These are phyloP conservation scores for Tuber umbilicatum DNA, from an alignment of 495 filamentous ascomycete genomes.

Conservation along the genomic window DNA sequence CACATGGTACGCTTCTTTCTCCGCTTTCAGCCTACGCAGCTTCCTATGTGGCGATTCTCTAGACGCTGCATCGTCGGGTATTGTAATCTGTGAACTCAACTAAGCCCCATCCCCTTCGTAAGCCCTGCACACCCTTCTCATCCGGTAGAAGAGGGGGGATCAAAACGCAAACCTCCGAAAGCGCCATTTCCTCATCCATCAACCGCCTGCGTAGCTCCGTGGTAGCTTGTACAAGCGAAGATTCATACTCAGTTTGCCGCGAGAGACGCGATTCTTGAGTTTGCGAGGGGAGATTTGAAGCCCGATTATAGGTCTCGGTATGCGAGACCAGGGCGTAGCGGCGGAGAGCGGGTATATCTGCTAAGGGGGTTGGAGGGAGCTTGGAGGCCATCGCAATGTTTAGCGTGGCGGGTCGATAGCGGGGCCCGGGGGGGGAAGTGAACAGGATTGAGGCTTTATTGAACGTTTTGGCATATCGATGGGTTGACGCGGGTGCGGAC, in stretches of 20 bases:
- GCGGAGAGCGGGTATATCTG: slow-evolving; percentile 27
- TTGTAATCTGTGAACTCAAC: slow-evolving; percentile 10
- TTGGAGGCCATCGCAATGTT: slow-evolving; percentile 14
- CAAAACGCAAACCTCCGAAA: slow-evolving; percentile 4
- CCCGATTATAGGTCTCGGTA: slow-evolving; percentile 7
- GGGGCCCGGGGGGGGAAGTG: not conserved
- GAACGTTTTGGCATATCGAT: not conserved
- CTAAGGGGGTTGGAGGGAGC: not conserved
- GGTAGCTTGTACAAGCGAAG: slow-evolving; percentile 14
- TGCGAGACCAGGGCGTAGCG: slow-evolving; percentile 23
- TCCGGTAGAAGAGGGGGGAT: not conserved
- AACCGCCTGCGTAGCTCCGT: slow-evolving; percentile 21
- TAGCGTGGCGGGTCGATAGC: not conserved
- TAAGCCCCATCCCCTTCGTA: not conserved
- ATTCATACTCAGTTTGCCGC: slow-evolving; percentile 15
- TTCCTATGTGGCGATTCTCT: slow-evolving; percentile 1
- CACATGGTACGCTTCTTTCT: slow-evolving; percentile 17
- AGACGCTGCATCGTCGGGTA: not conserved
- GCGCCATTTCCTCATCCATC: slow-evolving; percentile 24
- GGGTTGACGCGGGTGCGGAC: not conserved
- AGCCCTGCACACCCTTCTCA: not conserved
- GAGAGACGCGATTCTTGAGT: slow-evolving; percentile 3
- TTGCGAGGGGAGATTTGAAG: not conserved
- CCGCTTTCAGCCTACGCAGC: slow-evolving; percentile 9
- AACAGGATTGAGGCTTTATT: not conserved